A percentile compares a stretch with the other conserved stretches of the same genome.
phyloP scores from a whole-genome alignment of 179 eudicot genomes.

The Spergularia azorica region DNA sequence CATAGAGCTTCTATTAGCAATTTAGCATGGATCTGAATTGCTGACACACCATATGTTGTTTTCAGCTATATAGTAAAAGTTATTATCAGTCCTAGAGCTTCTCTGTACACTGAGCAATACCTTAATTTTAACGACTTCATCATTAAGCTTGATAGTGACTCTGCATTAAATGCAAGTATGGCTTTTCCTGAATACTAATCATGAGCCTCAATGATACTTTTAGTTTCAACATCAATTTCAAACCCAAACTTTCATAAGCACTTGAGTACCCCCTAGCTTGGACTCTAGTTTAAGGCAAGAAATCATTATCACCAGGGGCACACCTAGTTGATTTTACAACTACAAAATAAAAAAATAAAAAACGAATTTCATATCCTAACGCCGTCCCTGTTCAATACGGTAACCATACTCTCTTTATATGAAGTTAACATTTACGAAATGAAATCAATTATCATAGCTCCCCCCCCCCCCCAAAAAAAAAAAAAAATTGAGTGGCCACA shows the following conservation, averaged over 20 bases:
- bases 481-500: constrained; percentile 11
- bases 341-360: too few relatives aligned
- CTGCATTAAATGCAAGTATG: constrained; percentile 2
- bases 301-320: too few relatives aligned
- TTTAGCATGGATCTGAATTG: too few relatives aligned
- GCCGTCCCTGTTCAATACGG: too few relatives aligned
- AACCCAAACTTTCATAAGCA: not conserved
- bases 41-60: too few relatives aligned
- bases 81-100: not conserved
- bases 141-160: constrained; percentile 7
- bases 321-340: too few relatives aligned
- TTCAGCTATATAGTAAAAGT: not conserved
- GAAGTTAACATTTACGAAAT: not conserved
- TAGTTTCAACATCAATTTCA: not conserved
- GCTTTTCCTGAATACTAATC: constrained; percentile 1
- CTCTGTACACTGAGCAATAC: not conserved
- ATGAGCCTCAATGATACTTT: constrained; percentile 6
- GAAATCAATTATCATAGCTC: too few relatives aligned
- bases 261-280: constrained; percentile 8
- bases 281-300: constrained; percentile 6
- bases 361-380: too few relatives aligned
- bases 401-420: not conserved
- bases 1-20: too few relatives aligned
- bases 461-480: too few relatives aligned
- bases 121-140: not conserved